Conservation (phyloP, 2,329 filamentous ascomycete genomes). For the Pseudopithomyces maydicus region DNA sequence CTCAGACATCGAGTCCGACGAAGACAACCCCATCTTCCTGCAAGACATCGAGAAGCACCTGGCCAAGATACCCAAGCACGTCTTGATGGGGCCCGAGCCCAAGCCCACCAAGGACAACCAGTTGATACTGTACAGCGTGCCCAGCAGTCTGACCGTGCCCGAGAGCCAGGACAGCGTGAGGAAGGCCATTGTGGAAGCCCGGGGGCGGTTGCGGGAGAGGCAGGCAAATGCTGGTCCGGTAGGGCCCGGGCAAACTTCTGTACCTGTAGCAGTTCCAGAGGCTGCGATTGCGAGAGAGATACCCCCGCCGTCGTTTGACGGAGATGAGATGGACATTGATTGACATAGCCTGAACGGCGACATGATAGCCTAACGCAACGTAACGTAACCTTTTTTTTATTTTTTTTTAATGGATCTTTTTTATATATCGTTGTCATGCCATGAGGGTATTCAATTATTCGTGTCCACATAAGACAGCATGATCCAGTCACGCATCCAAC, state of each 20-base stretch:
- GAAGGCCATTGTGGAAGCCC: conserved; percentile 81
- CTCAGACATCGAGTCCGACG: conserved; percentile 67
- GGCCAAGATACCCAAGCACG: conserved; percentile 68
- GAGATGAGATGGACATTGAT: conserved; percentile 72
- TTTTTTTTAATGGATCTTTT: too few relatives aligned
- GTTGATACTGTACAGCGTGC: conserved; percentile 83
- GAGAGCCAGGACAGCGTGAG: conserved; percentile 74
- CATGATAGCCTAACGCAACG: background rate
- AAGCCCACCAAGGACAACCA: conserved; percentile 57
- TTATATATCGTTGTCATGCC: background rate
- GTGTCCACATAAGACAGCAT: conserved; percentile 15
- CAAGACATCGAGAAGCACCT: conserved; percentile 86
- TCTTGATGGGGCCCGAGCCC: conserved; percentile 62
- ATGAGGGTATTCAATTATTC: too few relatives aligned
- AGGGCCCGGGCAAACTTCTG: conserved; percentile 17
- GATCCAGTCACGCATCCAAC: conserved; percentile 37
- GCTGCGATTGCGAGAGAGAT: conserved; percentile 4
- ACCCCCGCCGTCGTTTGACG: conserved; percentile 45
- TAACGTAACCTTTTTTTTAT: too few relatives aligned
- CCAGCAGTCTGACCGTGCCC: conserved; percentile 75
- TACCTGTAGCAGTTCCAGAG: conserved; percentile 18
- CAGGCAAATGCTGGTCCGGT: conserved; percentile 47
- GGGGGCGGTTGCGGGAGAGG: conserved; percentile 68
- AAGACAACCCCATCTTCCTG: conserved; percentile 74
- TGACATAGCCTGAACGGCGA: conserved; percentile 24